Percentiles rank a stretch among this genome's conserved stretches.
Evolutionary conservation across 352 stramenopile species (phyloP).

Genomic region (Globisporangium perplexum): DNA sequence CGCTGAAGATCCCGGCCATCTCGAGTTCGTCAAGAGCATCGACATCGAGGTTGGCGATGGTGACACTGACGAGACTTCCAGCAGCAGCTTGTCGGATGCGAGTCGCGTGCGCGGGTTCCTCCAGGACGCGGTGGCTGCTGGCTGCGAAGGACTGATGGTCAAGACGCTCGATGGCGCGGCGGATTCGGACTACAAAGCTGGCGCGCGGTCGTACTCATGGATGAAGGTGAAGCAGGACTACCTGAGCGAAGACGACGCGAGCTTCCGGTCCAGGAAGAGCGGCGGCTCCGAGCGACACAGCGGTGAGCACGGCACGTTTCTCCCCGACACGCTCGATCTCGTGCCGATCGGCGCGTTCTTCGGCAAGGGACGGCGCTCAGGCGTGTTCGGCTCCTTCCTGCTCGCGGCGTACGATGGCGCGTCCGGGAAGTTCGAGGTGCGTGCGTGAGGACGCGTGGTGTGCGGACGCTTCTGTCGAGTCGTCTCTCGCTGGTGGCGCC

Average conservation of each 20-base stretch:
- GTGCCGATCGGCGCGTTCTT: constrained; percentile 98
- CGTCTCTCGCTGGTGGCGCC: too few species aligned
- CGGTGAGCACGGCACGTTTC: constrained; percentile 42
- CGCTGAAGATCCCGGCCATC: constrained; percentile 24
- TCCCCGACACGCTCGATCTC: constrained; percentile 93
- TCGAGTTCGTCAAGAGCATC: constrained; percentile 61
- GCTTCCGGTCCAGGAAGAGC: neutral
- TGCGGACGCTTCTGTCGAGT: neutral
- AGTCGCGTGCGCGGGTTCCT: constrained; percentile 29
- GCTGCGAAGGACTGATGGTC: constrained; percentile 79
- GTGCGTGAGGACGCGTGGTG: neutral
- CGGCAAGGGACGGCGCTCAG: constrained; percentile 92
- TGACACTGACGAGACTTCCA: constrained; percentile 1
- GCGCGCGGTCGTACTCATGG: constrained; percentile 69
- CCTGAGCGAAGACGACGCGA: constrained; percentile 19
- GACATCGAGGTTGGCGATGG: constrained; percentile 29
- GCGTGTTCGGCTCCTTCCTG: constrained; percentile 97
- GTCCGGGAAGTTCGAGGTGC: constrained; percentile 93
- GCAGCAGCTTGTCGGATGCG: constrained; percentile 2
- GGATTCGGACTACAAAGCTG: constrained; percentile 56
- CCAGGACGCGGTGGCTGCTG: constrained; percentile 38
- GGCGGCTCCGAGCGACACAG: neutral
- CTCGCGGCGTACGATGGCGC: constrained; percentile 95
- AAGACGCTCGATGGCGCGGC: constrained; percentile 44
- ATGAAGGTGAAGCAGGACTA: constrained; percentile 87